phyloP scores from a whole-genome alignment of 306 rosid species.

The Albizia julibrissin region DNA sequence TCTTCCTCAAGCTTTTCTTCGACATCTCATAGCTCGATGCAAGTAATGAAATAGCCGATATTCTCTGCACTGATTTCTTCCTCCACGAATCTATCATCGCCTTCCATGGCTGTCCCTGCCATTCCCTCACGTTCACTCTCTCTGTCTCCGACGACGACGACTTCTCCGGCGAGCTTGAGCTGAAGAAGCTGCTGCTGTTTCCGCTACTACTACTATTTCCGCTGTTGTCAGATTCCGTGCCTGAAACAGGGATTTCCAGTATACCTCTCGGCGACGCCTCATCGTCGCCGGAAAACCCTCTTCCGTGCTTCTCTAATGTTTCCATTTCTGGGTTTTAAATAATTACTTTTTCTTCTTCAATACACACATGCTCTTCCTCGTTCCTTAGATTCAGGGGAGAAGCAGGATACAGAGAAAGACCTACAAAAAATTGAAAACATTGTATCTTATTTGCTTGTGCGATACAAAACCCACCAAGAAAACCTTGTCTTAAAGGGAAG shows the following conservation, averaged over 20 bases:
- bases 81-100: constrained; percentile 58
- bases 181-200: constrained; percentile 24
- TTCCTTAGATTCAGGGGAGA: constrained; percentile 27
- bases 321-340: constrained; percentile 40
- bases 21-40: constrained; percentile 50
- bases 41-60: constrained; percentile 63
- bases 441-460: not conserved
- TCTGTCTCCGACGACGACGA: not conserved
- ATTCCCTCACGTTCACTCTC: constrained; percentile 6
- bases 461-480: not conserved
- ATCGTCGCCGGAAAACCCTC: constrained; percentile 36
- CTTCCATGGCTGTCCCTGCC: constrained; percentile 51
- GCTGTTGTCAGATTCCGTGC: constrained; percentile 60
- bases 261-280: constrained; percentile 77
- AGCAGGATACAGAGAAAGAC: not conserved
- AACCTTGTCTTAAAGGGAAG: not conserved
- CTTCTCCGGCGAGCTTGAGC: constrained; percentile 36
- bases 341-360: constrained; percentile 21
- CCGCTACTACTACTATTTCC: constrained; percentile 28
- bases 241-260: constrained; percentile 57
- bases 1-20: constrained; percentile 43
- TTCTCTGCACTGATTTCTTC: constrained; percentile 54
- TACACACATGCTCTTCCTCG: not conserved
- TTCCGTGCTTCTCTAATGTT: not conserved
- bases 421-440: not conserved